Evolutionary conservation across 2,329 filamentous ascomycete species (phyloP), one percentile per base, ranked within the genome.

Genomic region (Aspergillus ochraceoroseus): DNA sequence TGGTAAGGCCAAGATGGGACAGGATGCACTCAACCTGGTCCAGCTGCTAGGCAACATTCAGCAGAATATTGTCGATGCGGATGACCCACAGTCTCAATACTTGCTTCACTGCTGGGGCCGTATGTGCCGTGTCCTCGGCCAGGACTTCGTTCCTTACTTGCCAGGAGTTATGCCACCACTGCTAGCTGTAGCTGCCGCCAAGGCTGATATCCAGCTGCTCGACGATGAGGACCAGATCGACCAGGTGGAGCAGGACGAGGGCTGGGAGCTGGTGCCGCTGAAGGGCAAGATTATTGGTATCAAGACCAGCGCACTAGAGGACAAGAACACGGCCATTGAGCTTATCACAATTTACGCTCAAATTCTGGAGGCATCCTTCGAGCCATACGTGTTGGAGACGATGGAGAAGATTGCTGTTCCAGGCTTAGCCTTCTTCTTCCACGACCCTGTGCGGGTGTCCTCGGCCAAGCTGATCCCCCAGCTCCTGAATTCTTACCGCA

Each of bases 281-380:
- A 95, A 95, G 69, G 92, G 92, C 52, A 96, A 96, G 72, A 87
- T 95, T 66, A 95, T 98, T 58, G 92, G 92, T 50, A 98, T 98
- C 70, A 88, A 89, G 70, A 98, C 92, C 5, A 95, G 87, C 63
- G 87, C 85, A 7, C 82, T 98, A 65, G 92, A 98, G 57, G 92
- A 98, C 69, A 98, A 98, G 73, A 89, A 96, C 66, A 95, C 95
- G 78, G 92, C 92, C n/a, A 96, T 98, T 51, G 92, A 98, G 68
- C 80, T 98, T 38, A 84, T 98, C 46, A 89, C 94, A 32, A 90
- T 98, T 47, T 98, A 98, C 60, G 90, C 92, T 1, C 88, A 95
- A 63, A 89, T 95, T 17, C 76, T 98, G n/a, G 87, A 95, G 62
- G 87, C 77, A 14, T 80, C 85, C 19, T 98, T 98, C 61, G 88